Evolutionary conservation across 2,329 filamentous ascomycete genomes (phyloP).

Genomic region (Thelonectria rubi): DNA sequence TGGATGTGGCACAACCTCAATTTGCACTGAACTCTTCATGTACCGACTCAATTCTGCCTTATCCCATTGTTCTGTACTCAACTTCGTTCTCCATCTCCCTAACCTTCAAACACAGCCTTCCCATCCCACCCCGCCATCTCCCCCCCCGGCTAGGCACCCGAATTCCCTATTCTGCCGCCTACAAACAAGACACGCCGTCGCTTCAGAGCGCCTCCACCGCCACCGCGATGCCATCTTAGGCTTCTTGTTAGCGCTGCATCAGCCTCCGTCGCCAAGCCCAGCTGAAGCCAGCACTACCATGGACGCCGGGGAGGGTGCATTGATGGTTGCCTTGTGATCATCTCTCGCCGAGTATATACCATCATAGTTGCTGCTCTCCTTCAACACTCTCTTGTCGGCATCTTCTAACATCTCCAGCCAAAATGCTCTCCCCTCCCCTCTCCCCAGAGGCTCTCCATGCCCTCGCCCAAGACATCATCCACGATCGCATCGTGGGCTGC

Average conservation of each 20-base stretch:
- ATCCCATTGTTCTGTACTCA: too few relatives aligned
- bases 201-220: conserved; percentile 27
- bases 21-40: too few relatives aligned
- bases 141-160: neutral
- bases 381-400: neutral
- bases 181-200: neutral
- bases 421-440: conserved; percentile 7
- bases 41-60: too few relatives aligned
- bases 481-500: conserved; percentile 54
- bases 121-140: neutral
- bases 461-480: conserved; percentile 38
- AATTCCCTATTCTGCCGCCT: neutral
- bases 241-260: conserved; percentile 19
- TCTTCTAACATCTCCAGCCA: neutral
- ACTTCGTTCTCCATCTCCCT: too few relatives aligned
- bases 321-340: conserved; percentile 24
- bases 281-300: neutral
- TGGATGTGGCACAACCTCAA: too few relatives aligned
- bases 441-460: conserved; percentile 27
- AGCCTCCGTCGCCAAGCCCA: conserved; percentile 15
- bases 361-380: too few relatives aligned
- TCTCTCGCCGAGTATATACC: neutral
- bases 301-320: conserved; percentile 8
- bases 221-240: conserved; percentile 26
- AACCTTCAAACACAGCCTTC: too few relatives aligned